These are phyloP conservation scores for Phytopythium kandeliae DNA, from an alignment of 352 stramenopile genomes.

Conservation along the genomic window DNA sequence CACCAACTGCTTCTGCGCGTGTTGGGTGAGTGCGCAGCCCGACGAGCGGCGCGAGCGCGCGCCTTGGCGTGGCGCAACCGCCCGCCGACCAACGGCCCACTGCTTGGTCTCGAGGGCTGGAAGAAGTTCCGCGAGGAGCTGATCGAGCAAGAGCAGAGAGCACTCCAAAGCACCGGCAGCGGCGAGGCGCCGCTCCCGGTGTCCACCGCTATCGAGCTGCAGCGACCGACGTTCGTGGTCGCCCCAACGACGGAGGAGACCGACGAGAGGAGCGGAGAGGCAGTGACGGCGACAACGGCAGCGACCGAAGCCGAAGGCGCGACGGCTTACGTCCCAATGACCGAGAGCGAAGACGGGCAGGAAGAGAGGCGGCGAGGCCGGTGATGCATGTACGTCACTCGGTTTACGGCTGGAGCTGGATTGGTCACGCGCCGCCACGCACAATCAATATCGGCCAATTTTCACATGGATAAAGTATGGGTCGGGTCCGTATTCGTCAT, in stretches of 20 bases:
- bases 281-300: too few relatives aligned
- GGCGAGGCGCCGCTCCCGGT: not conserved
- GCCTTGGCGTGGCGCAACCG: constrained; percentile 3
- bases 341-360: not conserved
- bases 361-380: not conserved
- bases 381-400: not conserved
- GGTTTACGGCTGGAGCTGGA: too few relatives aligned
- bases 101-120: constrained; percentile 22
- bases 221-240: not conserved
- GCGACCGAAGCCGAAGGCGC: not conserved
- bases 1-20: not conserved
- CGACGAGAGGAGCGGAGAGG: not conserved
- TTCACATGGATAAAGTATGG: too few relatives aligned
- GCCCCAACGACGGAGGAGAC: too few relatives aligned
- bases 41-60: not conserved
- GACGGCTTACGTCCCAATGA: not conserved
- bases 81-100: constrained; percentile 6
- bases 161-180: not conserved
- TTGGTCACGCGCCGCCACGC: not conserved
- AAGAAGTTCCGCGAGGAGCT: constrained; percentile 23
- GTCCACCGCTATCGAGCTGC: constrained; percentile 3
- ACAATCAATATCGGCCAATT: not conserved
- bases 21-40: not conserved
- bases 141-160: constrained; percentile 15
- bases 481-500: constrained; percentile 1